A percentile compares a stretch with the other conserved stretches of the same genome.
phyloP scores from a whole-genome alignment of 371 early-diverging fungal genomes.

The Mucor indicus region DNA sequence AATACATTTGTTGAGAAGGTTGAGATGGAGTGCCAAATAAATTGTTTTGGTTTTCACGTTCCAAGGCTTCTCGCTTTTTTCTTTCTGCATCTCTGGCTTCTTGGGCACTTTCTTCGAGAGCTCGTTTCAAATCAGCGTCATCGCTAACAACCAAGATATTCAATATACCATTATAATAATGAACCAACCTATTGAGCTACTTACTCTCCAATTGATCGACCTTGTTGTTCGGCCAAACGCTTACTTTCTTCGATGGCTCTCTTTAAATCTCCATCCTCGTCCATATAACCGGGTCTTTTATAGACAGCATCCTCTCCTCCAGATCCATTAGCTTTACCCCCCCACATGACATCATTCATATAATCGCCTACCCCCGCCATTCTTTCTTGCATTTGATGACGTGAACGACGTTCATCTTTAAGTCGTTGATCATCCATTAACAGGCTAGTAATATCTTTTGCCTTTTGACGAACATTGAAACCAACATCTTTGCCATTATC shows the following conservation, averaged over 20 bases:
- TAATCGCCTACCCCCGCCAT: conserved; percentile 48
- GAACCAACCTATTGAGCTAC: too few species aligned
- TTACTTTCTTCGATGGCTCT: conserved; percentile 85
- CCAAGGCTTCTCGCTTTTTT: conserved; percentile 6
- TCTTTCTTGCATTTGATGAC: conserved; percentile 63
- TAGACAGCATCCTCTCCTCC: conserved; percentile 28
- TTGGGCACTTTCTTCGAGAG: conserved; percentile 17
- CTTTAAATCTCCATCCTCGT: conserved; percentile 80
- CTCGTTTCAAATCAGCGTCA: conserved; percentile 36
- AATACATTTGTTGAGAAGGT: conserved; percentile 6
- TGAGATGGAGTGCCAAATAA: conserved; percentile 18
- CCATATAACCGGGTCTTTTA: conserved; percentile 51
- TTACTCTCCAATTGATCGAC: too few species aligned
- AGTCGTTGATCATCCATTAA: conserved; percentile 79
- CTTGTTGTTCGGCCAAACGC: conserved; percentile 63
- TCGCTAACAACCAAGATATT: too few species aligned
- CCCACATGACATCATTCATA: conserved; percentile 31
- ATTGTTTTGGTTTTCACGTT: conserved; percentile 38
- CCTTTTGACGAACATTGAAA: conserved; percentile 88
- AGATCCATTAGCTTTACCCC: conserved; percentile 4
- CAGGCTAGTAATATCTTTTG: conserved; percentile 85
- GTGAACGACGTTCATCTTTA: conserved; percentile 69
- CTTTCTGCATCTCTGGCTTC: conserved; percentile 21
- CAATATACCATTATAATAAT: too few species aligned
- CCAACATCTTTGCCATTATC: conserved; percentile 92